phyloP scores from a whole-genome alignment of 768 basidiomycete species.

The Mycena belliarum region DNA sequence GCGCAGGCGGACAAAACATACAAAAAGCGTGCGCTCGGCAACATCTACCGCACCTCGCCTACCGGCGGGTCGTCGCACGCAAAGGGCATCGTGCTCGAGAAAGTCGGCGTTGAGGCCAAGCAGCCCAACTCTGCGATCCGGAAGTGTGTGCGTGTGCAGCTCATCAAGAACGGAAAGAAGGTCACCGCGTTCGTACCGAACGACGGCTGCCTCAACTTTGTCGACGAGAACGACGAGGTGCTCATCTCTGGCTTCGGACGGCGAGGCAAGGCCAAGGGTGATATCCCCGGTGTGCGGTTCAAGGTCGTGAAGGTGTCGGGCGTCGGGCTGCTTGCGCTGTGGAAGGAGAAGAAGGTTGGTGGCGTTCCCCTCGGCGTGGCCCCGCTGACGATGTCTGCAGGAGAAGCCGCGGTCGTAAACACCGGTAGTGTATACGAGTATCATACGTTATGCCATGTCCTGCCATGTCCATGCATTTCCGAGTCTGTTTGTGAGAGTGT shows the following conservation, averaged over 20 bases:
- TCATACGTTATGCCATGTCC: slow-evolving; percentile 14
- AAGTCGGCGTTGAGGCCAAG: slow-evolving; percentile 99
- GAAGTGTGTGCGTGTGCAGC: slow-evolving; percentile 99
- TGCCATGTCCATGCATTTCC: slow-evolving; percentile 23
- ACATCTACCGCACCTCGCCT: slow-evolving; percentile 99
- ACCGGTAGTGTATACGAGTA: slow-evolving; percentile 4
- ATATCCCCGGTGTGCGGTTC: slow-evolving; percentile 99
- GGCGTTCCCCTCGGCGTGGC: background rate
- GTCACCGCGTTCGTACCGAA: slow-evolving; percentile 99
- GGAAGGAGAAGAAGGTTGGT: slow-evolving; percentile 98
- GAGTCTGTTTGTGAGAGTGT: background rate
- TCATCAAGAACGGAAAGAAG: slow-evolving; percentile 99
- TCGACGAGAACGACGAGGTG: slow-evolving; percentile 99
- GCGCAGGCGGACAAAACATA: slow-evolving; percentile 93
- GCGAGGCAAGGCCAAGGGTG: slow-evolving; percentile 99
- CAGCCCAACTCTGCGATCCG: slow-evolving; percentile 99
- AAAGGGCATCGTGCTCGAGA: slow-evolving; percentile 99
- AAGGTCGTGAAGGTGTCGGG: slow-evolving; percentile 99
- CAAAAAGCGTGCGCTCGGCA: slow-evolving; percentile 99
- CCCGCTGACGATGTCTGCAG: slow-evolving; percentile 34
- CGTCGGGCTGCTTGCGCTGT: slow-evolving; percentile 95
- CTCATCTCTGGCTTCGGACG: slow-evolving; percentile 99
- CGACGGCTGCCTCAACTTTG: slow-evolving; percentile 97
- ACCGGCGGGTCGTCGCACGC: slow-evolving; percentile 99
- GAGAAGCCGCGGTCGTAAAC: slow-evolving; percentile 72